These are phyloP conservation scores for Leishmania tropica DNA, from an alignment of 208 protist genomes.

Conservation along the genomic window DNA sequence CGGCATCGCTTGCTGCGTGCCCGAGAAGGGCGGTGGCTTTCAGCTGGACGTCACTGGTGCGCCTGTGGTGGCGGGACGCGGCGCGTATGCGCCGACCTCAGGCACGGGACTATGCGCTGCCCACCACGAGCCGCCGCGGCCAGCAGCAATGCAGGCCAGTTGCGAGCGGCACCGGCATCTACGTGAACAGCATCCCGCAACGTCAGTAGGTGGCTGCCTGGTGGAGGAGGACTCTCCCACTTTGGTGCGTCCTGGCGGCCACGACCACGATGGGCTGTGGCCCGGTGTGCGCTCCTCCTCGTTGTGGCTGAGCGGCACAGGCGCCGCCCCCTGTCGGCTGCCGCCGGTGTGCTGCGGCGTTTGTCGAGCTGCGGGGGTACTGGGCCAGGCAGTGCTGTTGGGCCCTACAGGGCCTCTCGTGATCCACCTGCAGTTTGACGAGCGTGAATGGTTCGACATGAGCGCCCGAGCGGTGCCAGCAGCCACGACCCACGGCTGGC, in stretches of 20 bases:
- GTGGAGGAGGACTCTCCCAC: not conserved
- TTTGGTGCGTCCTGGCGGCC: not conserved
- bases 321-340: constrained; percentile 9
- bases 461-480: not conserved
- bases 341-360: constrained; percentile 52
- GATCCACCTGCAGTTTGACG: constrained; percentile 61
- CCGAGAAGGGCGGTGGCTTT: constrained; percentile 12
- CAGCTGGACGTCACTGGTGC: not conserved
- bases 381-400: constrained; percentile 62
- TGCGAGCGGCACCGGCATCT: not conserved
- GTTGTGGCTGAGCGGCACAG: not conserved
- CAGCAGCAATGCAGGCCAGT: constrained; percentile 12
- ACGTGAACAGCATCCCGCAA: not conserved
- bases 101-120: constrained; percentile 1
- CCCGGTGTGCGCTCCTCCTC: not conserved
- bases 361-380: constrained; percentile 35
- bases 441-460: constrained; percentile 27
- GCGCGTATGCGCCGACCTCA: not conserved
- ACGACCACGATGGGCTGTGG: not conserved
- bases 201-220: not conserved
- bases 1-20: constrained; percentile 61
- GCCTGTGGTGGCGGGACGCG: constrained; percentile 1
- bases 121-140: not conserved
- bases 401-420: constrained; percentile 62
- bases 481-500: not conserved